phyloP scores from a whole-genome alignment of 345 rosid genomes.

The Brassica nigra region DNA sequence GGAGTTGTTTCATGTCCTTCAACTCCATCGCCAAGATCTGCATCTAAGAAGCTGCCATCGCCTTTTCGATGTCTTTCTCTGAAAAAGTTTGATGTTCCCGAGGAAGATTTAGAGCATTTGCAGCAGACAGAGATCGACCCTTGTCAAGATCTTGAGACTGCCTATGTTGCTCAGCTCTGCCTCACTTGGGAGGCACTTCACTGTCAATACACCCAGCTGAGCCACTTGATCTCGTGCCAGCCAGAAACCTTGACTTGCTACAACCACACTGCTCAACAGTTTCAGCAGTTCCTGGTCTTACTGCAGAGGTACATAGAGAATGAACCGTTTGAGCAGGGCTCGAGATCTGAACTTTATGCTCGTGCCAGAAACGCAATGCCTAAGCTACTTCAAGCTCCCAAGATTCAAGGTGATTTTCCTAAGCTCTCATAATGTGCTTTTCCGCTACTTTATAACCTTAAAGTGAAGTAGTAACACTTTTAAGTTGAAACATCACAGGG shows the following conservation, averaged over 20 bases:
- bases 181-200: conserved; percentile 98
- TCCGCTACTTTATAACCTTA: not conserved
- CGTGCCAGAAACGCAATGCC: conserved; percentile 78
- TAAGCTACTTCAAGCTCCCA: conserved; percentile 85
- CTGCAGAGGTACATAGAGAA: conserved; percentile 90
- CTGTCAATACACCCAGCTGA: conserved; percentile 82
- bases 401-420: conserved; percentile 57
- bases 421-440: conserved; percentile 3
- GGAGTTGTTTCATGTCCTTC: conserved; percentile 54
- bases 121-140: conserved; percentile 51
- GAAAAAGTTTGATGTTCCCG: conserved; percentile 68
- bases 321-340: conserved; percentile 86
- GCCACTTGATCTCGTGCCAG: conserved; percentile 67
- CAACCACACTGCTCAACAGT: conserved; percentile 79
- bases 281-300: conserved; percentile 88
- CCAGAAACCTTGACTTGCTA: conserved; percentile 62
- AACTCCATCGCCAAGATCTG: conserved; percentile 81
- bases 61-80: conserved; percentile 87
- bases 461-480: conserved; percentile 16
- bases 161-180: conserved; percentile 93
- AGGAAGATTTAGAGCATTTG: conserved; percentile 64
- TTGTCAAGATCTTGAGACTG: conserved; percentile 74
- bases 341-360: conserved; percentile 68
- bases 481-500: conserved; percentile 49
- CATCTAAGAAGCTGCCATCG: conserved; percentile 77